Conservation (phyloP, 1,284 basidiomycete species). For the Trichosporon asahii region DNA sequence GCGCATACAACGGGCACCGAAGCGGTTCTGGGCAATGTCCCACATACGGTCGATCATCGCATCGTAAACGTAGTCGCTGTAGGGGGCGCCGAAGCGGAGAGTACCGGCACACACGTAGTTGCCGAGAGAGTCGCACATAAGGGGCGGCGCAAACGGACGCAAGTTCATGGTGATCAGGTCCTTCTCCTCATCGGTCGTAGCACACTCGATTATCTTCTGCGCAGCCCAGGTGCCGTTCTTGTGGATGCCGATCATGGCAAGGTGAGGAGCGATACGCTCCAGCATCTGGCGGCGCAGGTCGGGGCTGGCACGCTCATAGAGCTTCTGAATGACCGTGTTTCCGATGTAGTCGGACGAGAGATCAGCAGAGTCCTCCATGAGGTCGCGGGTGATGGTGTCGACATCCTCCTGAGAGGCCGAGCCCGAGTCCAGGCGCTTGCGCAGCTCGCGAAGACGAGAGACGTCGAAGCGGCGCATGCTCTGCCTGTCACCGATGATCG, state of each 20-base stretch:
- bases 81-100: constrained; percentile 81
- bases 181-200: constrained; percentile 82
- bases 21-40: constrained; percentile 89
- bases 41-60: constrained; percentile 97
- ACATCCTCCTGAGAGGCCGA: constrained; percentile 81
- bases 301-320: constrained; percentile 86
- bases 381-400: constrained; percentile 82
- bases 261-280: constrained; percentile 85
- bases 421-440: constrained; percentile 81
- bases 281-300: constrained; percentile 80
- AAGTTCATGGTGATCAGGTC: constrained; percentile 79
- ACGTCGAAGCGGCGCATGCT: constrained; percentile 82
- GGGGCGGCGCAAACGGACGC: constrained; percentile 84
- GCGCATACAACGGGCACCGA: constrained; percentile 95
- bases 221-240: constrained; percentile 99
- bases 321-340: constrained; percentile 94
- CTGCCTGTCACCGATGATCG: constrained; percentile 73
- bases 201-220: constrained; percentile 97
- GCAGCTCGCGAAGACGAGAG: constrained; percentile 86
- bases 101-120: constrained; percentile 91
- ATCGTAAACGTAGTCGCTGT: constrained; percentile 94
- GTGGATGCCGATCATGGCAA: constrained; percentile 97
- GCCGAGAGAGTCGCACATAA: constrained; percentile 92
- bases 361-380: constrained; percentile 66
- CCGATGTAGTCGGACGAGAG: constrained; percentile 80